Percentiles rank a stretch among this genome's conserved stretches.
Conservation (phyloP, 495 filamentous ascomycete species). For the Penicillium riverlandense region DNA sequence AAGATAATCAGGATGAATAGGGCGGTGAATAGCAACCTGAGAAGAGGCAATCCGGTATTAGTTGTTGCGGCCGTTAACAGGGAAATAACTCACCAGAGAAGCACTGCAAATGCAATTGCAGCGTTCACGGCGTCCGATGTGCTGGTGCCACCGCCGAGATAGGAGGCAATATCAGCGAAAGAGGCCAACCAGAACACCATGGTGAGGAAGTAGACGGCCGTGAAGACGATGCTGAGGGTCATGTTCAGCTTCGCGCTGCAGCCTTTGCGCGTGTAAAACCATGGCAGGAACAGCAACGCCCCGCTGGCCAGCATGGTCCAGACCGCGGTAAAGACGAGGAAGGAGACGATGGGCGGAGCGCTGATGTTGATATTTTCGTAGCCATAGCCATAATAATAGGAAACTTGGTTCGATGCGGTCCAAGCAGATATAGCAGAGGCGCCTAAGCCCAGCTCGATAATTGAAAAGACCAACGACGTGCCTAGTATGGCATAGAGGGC, state of each 20-base stretch:
- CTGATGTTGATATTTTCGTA: slow-evolving; percentile 8
- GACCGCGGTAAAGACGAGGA: slow-evolving; percentile 16
- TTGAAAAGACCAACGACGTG: slow-evolving; percentile 13
- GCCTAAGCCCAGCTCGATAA: slow-evolving; percentile 20
- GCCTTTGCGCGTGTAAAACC: slow-evolving; percentile 14
- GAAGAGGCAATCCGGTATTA: not conserved
- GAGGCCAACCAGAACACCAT: slow-evolving; percentile 27
- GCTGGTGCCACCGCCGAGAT: slow-evolving; percentile 4
- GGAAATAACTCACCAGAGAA: slow-evolving; percentile 16
- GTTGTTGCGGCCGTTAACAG: not conserved
- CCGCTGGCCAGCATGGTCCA: slow-evolving; percentile 19
- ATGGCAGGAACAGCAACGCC: slow-evolving; percentile 14
- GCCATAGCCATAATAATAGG: slow-evolving; percentile 4
- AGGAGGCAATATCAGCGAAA: slow-evolving; percentile 22
- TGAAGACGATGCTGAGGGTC: slow-evolving; percentile 10
- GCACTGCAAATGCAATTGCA: slow-evolving; percentile 23
- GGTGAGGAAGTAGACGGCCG: slow-evolving; percentile 20
- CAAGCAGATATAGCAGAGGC: slow-evolving; percentile 10
- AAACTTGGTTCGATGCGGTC: not conserved
- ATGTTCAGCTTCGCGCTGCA: slow-evolving; percentile 12
- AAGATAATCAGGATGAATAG: slow-evolving; percentile 22
- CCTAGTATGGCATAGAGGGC: slow-evolving; percentile 16
- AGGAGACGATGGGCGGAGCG: slow-evolving; percentile 15
- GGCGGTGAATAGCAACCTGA: slow-evolving; percentile 22
- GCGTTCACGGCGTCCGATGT: slow-evolving; percentile 14